These are phyloP conservation scores for Trichoderma semiorbis DNA, from an alignment of 2,329 filamentous ascomycete genomes.

Conservation along the genomic window DNA sequence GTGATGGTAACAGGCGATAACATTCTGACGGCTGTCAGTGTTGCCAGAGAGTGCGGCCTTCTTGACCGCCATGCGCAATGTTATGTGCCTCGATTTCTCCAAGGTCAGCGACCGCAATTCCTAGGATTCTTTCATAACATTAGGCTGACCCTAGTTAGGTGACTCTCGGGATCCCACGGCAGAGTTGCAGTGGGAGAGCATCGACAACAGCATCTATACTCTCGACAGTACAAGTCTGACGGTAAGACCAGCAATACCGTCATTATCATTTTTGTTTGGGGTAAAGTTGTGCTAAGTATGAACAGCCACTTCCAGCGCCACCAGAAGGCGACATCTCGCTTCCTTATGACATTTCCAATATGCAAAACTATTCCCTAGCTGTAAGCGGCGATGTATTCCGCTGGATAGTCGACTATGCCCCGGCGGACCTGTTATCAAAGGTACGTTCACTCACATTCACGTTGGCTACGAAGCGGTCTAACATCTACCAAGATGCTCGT, in stretches of 20 bases:
- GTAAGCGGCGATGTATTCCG: slow-evolving; percentile 92
- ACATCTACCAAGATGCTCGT: slow-evolving; percentile 68
- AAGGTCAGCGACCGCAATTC: slow-evolving; percentile 48
- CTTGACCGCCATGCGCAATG: slow-evolving; percentile 80
- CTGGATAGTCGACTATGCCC: slow-evolving; percentile 91
- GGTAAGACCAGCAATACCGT: slow-evolving; percentile 38
- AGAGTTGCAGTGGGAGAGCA: slow-evolving; percentile 83
- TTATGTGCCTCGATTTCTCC: slow-evolving; percentile 84
- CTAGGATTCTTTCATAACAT: neutral
- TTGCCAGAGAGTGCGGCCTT: slow-evolving; percentile 83
- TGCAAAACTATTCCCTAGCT: slow-evolving; percentile 83
- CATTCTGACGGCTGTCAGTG: slow-evolving; percentile 92
- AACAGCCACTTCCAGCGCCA: slow-evolving; percentile 66
- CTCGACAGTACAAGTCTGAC: slow-evolving; percentile 76
- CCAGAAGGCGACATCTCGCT: slow-evolving; percentile 74
- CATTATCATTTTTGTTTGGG: neutral
- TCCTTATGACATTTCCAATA: slow-evolving; percentile 77
- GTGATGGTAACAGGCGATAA: slow-evolving; percentile 99
- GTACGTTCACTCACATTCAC: slow-evolving; percentile 39
- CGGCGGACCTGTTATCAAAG: slow-evolving; percentile 70
- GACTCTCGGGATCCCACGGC: slow-evolving; percentile 70
- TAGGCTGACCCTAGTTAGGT: slow-evolving; percentile 40
- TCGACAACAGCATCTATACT: slow-evolving; percentile 77
- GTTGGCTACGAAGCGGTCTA: slow-evolving; percentile 9
- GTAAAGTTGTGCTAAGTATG: slow-evolving; percentile 9